Evolutionary conservation across 768 basidiomycete species (phyloP).

Genomic region (Gloeopeniophorella convolvens): DNA sequence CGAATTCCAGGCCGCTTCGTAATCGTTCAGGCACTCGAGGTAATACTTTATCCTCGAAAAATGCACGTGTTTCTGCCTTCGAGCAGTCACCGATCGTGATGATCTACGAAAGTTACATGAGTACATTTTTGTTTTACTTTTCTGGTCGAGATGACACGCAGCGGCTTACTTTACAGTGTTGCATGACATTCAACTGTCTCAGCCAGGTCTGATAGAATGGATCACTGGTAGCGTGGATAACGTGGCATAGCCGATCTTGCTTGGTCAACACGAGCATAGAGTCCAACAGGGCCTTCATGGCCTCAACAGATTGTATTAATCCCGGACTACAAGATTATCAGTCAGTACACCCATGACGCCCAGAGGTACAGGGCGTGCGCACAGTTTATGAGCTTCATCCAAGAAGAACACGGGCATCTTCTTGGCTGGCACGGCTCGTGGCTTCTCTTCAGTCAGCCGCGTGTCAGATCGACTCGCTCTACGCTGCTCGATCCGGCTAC

Average conservation of each 20-base stretch:
- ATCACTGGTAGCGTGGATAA: conserved; percentile 77
- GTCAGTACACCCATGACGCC: neutral
- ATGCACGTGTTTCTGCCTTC: conserved; percentile 60
- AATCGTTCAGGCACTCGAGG: conserved; percentile 66
- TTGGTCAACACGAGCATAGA: conserved; percentile 84
- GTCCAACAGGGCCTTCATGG: conserved; percentile 81
- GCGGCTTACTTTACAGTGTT: conserved; percentile 63
- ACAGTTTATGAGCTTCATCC: conserved; percentile 84
- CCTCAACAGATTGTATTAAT: conserved; percentile 67
- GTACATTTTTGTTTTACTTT: too few relatives aligned
- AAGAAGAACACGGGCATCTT: conserved; percentile 77
- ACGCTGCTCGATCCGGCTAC: conserved; percentile 2
- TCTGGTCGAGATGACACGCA: neutral
- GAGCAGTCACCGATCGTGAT: conserved; percentile 77
- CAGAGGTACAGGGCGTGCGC: conserved; percentile 22
- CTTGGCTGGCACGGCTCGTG: conserved; percentile 40
- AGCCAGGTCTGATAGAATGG: conserved; percentile 84
- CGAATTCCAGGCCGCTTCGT: conserved; percentile 53
- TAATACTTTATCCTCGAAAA: conserved; percentile 57
- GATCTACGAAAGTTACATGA: conserved; percentile 37
- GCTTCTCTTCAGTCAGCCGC: conserved; percentile 30
- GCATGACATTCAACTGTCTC: conserved; percentile 71
- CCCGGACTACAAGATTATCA: conserved; percentile 44
- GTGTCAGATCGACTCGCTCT: conserved; percentile 3
- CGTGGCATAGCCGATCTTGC: conserved; percentile 79